Conservation (phyloP, 805 yeast species). For the Saccharomycopsis capsularis region DNA sequence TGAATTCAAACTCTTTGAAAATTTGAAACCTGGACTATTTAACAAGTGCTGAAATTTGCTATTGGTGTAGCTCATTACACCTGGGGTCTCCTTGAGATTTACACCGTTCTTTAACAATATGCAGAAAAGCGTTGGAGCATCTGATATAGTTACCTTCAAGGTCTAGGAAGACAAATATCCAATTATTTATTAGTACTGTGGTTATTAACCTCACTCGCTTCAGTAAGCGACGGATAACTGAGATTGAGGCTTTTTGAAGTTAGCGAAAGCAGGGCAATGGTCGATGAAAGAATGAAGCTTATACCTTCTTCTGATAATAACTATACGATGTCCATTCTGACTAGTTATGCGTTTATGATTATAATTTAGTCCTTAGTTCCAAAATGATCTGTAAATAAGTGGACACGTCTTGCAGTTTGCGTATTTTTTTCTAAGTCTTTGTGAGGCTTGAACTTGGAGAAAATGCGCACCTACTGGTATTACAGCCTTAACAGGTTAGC, state of each 20-base stretch:
- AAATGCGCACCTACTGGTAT: no score
- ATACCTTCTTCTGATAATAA: slow-evolving; percentile 3
- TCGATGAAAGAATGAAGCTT: slow-evolving; percentile 6
- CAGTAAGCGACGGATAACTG: slow-evolving; percentile 12
- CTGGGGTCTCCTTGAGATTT: slow-evolving; percentile 29
- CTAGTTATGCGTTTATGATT: neutral
- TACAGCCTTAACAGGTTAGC: no score
- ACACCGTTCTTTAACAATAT: no score
- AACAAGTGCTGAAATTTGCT: slow-evolving; percentile 28
- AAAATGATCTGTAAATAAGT: no score
- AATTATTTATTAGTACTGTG: slow-evolving; percentile 71
- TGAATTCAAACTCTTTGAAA: slow-evolving; percentile 66
- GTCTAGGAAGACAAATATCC: slow-evolving; percentile 61
- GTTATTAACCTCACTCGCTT: slow-evolving; percentile 2
- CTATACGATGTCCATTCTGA: slow-evolving; percentile 3
- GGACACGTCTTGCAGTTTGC: no score
- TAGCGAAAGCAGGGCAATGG: slow-evolving; percentile 7
- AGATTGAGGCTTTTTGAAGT: neutral
- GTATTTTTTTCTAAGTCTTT: no score
- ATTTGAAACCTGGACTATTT: slow-evolving; percentile 70
- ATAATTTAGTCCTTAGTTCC: no score
- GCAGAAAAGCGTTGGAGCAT: slow-evolving; percentile 52
- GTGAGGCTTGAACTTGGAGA: no score
- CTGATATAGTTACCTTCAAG: slow-evolving; percentile 73
- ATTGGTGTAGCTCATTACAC: no score